A percentile compares a stretch with the other conserved stretches of the same genome.
Evolutionary conservation across 2,329 filamentous ascomycete genomes (phyloP).

Genomic region (Aspergillus spinulosporus): DNA sequence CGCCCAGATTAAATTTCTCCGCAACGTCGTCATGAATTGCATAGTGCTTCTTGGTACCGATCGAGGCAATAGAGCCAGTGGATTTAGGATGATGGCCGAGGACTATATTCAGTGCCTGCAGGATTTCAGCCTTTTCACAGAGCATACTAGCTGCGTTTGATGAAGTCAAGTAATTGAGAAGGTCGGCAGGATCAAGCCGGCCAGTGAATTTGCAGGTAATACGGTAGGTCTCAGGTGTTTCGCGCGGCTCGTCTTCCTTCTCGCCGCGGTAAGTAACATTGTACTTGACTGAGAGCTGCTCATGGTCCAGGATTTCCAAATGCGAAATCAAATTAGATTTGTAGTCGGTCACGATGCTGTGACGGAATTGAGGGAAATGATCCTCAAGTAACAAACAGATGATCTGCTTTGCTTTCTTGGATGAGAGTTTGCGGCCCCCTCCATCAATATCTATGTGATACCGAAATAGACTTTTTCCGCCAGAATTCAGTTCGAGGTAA

Average conservation of each 20-base stretch:
- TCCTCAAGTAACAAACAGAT: slow-evolving; percentile 50
- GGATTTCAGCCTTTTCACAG: slow-evolving; percentile 49
- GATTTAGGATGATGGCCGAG: slow-evolving; percentile 50
- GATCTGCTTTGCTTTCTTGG: slow-evolving; percentile 50
- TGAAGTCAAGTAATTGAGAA: slow-evolving; percentile 49
- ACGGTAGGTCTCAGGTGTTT: slow-evolving; percentile 35
- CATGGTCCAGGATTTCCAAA: slow-evolving; percentile 27
- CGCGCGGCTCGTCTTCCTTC: slow-evolving; percentile 36
- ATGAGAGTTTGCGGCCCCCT: slow-evolving; percentile 31
- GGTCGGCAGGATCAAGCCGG: slow-evolving; percentile 39
- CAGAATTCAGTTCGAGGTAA: slow-evolving; percentile 40
- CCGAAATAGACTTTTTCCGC: slow-evolving; percentile 40
- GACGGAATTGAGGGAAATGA: slow-evolving; percentile 30
- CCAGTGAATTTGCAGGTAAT: slow-evolving; percentile 39
- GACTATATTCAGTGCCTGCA: slow-evolving; percentile 62
- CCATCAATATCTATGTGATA: slow-evolving; percentile 43
- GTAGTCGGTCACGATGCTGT: slow-evolving; percentile 43
- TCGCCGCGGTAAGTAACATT: slow-evolving; percentile 38
- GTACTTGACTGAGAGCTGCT: slow-evolving; percentile 19
- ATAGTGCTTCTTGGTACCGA: slow-evolving; percentile 58
- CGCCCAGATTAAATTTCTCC: slow-evolving; percentile 46
- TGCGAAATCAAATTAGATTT: slow-evolving; percentile 40
- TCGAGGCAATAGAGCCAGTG: slow-evolving; percentile 42
- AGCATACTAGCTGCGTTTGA: slow-evolving; percentile 40
- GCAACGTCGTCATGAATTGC: slow-evolving; percentile 36